Base-by-base conservation (phyloP, 257 asterid genomes). In the Orobanche coerulescens region DNA sequence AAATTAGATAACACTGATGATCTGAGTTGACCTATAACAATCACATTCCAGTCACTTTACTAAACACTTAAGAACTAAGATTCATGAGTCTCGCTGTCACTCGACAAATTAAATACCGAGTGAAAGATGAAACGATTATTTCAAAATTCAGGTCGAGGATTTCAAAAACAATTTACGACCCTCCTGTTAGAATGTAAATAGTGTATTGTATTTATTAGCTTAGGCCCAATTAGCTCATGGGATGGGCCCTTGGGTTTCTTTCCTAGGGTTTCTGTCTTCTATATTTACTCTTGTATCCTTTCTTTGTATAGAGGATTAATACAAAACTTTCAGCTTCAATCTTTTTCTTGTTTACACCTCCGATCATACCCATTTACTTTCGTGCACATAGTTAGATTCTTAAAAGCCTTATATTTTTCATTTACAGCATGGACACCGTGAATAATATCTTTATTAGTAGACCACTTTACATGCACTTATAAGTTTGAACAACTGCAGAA, bases 1-100 rank as follows among this genome's bases (percentile, higher is more conserved):
- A 53, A 72, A 74, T 70, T 69, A 76, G 73, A 69, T 64, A 48
- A 71, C 20, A 66, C 55, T 33, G 67, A 61, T 70, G 72, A 70
- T 69, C 75, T 71, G 60, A 68, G 63, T 49, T 53, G 63, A 49
- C 57, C 37, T 64, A 68, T 39, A 60, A 61, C 58, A 71, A 61
- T 62, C 43, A 58, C 58, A 65, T 50, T 49, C 58, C 46, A 58
- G 61, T 6, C 63, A 61, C 23, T 56, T 55, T n/a, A 59, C 20
- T 51, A 9, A 15, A 52, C 47, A 71, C 65, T 31, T 60, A 60
- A 51, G 58, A 42, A 42, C 60, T 52, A 23, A 30, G 20, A 44
- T 48, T 65, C 74, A 70, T 34, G 72, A 58, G 58, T 65, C 59
- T 48, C 50, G 51, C 55, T 65, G 53, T 53, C 65, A 66, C 20